Conservation (phyloP, 73 alveolate species). For the Stentor roeselii region DNA sequence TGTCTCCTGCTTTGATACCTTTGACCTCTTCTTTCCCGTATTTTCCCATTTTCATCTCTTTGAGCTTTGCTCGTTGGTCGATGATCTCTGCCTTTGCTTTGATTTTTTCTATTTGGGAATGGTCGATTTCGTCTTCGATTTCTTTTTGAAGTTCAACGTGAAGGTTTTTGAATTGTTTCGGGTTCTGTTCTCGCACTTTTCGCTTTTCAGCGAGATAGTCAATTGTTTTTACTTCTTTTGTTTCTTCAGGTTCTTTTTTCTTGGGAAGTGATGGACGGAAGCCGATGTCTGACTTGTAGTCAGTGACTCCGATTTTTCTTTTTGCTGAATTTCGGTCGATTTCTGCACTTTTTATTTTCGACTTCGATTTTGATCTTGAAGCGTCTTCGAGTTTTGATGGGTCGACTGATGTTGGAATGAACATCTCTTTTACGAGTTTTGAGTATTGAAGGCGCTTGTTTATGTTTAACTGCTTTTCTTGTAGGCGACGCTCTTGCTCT, state of each 20-base stretch:
- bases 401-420: background rate
- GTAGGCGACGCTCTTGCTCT: background rate
- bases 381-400: background rate
- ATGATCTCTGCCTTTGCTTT: constrained; percentile 5
- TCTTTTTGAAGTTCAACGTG: background rate
- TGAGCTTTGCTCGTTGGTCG: background rate
- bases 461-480: background rate
- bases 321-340: background rate
- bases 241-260: background rate
- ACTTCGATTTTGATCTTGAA: background rate
- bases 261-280: background rate
- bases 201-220: constrained; percentile 17
- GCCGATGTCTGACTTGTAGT: background rate
- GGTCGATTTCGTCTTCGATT: background rate
- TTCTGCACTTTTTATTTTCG: background rate
- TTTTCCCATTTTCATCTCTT: background rate
- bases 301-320: background rate
- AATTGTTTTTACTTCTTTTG: background rate
- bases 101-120: background rate
- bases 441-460: constrained; percentile 5
- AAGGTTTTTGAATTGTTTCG: background rate
- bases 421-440: constrained; percentile 16
- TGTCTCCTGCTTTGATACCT: background rate
- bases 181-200: background rate
- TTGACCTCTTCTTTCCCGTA: background rate